Percentiles rank a stretch among this genome's conserved stretches.
Evolutionary conservation across 2,329 filamentous ascomycete species (phyloP).

Genomic region (Fusarium stilboides): DNA sequence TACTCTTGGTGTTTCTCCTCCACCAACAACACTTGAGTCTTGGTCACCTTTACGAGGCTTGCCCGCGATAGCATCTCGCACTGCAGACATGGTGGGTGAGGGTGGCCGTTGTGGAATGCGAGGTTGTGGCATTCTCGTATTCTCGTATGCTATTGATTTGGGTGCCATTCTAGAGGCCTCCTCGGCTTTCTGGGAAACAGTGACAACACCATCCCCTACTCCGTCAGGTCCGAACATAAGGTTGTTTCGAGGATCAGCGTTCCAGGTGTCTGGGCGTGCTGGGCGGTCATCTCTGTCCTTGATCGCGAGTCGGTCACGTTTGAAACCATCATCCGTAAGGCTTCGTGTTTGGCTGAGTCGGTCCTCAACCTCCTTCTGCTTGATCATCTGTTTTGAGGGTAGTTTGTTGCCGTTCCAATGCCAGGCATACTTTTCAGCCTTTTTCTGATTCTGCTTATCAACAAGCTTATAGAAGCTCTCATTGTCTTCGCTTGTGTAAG

Average conservation of each 20-base stretch:
- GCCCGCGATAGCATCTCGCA: slow-evolving; percentile 87
- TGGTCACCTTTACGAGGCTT: slow-evolving; percentile 74
- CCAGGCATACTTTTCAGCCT: slow-evolving; percentile 88
- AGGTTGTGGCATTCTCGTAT: slow-evolving; percentile 81
- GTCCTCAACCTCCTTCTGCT: slow-evolving; percentile 74
- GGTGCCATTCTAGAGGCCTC: slow-evolving; percentile 80
- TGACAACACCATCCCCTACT: slow-evolving; percentile 72
- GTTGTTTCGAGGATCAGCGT: slow-evolving; percentile 80
- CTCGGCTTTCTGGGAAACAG: slow-evolving; percentile 78
- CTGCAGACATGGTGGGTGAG: slow-evolving; percentile 87
- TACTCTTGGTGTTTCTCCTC: slow-evolving; percentile 86
- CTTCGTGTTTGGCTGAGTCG: slow-evolving; percentile 63
- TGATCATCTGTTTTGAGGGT: slow-evolving; percentile 82
- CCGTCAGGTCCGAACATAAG: slow-evolving; percentile 88
- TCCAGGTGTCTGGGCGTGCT: slow-evolving; percentile 84
- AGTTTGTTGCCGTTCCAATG: slow-evolving; percentile 91
- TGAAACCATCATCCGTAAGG: slow-evolving; percentile 70
- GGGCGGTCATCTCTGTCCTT: slow-evolving; percentile 79
- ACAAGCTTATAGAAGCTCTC: slow-evolving; percentile 95
- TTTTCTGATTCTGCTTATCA: slow-evolving; percentile 90
- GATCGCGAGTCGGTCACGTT: slow-evolving; percentile 73
- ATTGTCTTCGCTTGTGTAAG: slow-evolving; percentile 98
- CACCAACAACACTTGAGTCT: slow-evolving; percentile 66
- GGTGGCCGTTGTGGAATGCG: slow-evolving; percentile 66
- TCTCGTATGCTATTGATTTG: slow-evolving; percentile 83